These are phyloP conservation scores for Diplodia corticola DNA, from an alignment of 2,329 filamentous ascomycete species.

Conservation along the genomic window DNA sequence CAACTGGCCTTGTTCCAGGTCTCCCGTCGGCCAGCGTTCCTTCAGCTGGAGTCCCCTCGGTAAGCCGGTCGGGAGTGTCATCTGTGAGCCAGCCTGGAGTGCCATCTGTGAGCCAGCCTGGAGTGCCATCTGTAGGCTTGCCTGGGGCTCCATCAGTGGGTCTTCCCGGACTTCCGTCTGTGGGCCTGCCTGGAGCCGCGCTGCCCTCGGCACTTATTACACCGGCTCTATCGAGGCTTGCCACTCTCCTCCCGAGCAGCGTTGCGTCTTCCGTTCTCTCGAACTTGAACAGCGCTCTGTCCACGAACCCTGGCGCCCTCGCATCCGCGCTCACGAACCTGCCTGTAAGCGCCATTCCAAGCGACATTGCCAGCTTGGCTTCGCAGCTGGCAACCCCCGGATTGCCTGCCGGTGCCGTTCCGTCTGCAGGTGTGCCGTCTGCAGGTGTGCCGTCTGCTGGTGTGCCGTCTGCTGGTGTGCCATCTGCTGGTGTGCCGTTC, in stretches of 20 bases:
- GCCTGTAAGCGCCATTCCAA: not conserved
- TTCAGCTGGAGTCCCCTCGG: too few species aligned
- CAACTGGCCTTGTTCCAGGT: not conserved
- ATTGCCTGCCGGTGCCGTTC: not conserved
- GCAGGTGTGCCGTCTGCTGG: not conserved
- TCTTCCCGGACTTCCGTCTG: not conserved
- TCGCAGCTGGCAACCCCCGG: not conserved
- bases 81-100: too few species aligned
- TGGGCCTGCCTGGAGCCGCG: not conserved
- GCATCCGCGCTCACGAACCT: not conserved
- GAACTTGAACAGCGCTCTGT: not conserved
- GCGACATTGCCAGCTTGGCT: not conserved
- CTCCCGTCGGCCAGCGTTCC: not conserved
- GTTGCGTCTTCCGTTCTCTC: not conserved
- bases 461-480: not conserved
- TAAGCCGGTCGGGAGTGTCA: too few species aligned
- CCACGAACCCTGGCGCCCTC: not conserved
- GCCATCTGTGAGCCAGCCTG: too few species aligned
- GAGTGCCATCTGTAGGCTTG: too few species aligned
- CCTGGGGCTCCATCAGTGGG: too few species aligned
- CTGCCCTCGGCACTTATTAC: not conserved
- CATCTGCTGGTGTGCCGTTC: not conserved
- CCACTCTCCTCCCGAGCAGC: not conserved
- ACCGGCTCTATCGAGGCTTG: not conserved
- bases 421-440: not conserved